Evolutionary conservation across 2,329 filamentous ascomycete species (phyloP).

Genomic region (Aspergillus novoparasiticus): DNA sequence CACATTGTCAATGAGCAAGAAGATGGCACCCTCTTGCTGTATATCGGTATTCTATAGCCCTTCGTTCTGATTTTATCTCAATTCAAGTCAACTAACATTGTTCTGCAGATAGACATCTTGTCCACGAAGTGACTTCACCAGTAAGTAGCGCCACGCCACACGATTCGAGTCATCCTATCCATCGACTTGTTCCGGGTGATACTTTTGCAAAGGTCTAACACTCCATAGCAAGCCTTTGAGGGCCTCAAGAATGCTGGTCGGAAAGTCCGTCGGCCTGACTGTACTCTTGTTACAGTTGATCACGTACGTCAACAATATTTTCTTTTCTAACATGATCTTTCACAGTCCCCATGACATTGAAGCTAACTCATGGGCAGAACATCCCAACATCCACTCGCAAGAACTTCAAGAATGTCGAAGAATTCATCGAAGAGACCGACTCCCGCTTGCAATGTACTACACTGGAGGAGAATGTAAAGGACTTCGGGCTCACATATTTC

Average conservation of each 20-base stretch:
- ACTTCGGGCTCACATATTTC: slow-evolving; percentile 96
- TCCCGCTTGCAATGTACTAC: slow-evolving; percentile 92
- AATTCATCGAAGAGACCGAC: slow-evolving; percentile 93
- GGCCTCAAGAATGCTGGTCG: slow-evolving; percentile 87
- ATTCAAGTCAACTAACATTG: slow-evolving; percentile 24
- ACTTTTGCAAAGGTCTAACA: not conserved
- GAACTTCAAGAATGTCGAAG: slow-evolving; percentile 87
- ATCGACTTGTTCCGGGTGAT: not conserved
- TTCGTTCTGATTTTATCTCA: not conserved
- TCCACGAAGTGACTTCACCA: slow-evolving; percentile 97
- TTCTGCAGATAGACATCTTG: slow-evolving; percentile 79
- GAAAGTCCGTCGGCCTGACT: slow-evolving; percentile 89
- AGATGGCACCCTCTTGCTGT: slow-evolving; percentile 88
- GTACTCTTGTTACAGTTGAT: slow-evolving; percentile 93
- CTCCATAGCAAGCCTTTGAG: slow-evolving; percentile 85
- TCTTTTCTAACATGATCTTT: no score
- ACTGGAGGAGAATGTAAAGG: slow-evolving; percentile 95
- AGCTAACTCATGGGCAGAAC: slow-evolving; percentile 61
- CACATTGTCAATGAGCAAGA: slow-evolving; percentile 95
- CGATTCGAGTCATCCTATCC: not conserved
- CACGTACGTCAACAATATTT: slow-evolving; percentile 67
- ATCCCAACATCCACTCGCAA: slow-evolving; percentile 90
- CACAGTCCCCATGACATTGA: slow-evolving; percentile 17
- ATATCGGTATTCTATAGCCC: slow-evolving; percentile 70
- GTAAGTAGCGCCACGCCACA: slow-evolving; percentile 54